phyloP scores from a whole-genome alignment of 192 early-diverging fungal species.

The Lunasporangiospora selenospora region DNA sequence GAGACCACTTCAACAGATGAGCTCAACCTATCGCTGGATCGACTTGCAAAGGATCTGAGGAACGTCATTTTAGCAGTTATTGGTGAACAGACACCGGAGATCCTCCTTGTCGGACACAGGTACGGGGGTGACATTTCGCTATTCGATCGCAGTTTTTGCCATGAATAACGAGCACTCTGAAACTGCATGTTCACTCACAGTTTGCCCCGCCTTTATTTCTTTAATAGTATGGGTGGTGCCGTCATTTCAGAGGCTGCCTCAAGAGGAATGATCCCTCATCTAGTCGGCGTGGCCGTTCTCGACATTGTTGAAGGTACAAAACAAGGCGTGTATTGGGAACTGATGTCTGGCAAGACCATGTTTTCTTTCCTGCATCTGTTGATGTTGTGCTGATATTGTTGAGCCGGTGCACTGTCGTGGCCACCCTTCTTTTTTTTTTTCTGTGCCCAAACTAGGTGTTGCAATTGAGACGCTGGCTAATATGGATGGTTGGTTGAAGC shows the following conservation, averaged over 20 bases:
- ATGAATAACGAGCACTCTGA: too few species aligned
- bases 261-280: constrained; percentile 50
- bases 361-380: constrained; percentile 6
- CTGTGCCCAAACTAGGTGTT: constrained; percentile 33
- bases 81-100: constrained; percentile 54
- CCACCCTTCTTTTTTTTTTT: not conserved
- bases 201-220: not conserved
- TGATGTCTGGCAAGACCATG: too few species aligned
- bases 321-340: too few species aligned
- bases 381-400: not conserved
- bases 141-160: too few species aligned
- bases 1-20: constrained; percentile 55
- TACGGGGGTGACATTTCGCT: too few species aligned
- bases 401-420: not conserved
- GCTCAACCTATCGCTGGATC: constrained; percentile 59
- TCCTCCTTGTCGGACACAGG: constrained; percentile 84
- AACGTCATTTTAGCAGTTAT: constrained; percentile 56
- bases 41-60: constrained; percentile 64
- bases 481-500: constrained; percentile 54
- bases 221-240: constrained; percentile 77
- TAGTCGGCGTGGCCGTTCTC: constrained; percentile 71
- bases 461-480: constrained; percentile 62
- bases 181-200: too few species aligned
- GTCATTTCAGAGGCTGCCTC: constrained; percentile 71
- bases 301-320: constrained; percentile 86